Percentiles rank a stretch among this genome's conserved stretches.
These are phyloP conservation scores for Ogataea nonfermentans DNA, from an alignment of 805 yeast genomes.

Conservation along the genomic window DNA sequence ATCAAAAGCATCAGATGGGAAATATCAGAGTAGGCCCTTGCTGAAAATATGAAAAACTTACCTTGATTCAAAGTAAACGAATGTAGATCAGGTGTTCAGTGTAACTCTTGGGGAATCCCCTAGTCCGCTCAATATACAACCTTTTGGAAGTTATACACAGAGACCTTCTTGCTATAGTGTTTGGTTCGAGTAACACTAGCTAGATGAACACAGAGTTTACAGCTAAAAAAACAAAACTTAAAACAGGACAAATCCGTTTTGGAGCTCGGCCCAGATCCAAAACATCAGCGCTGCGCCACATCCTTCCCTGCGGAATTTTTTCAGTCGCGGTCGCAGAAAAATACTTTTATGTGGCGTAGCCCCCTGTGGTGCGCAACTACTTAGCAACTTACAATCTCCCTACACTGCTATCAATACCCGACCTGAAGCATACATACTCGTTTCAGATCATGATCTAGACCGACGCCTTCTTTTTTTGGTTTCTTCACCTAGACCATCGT, in stretches of 20 bases:
- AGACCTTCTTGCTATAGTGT: slow-evolving; percentile 4
- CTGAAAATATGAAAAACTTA: slow-evolving; percentile 4
- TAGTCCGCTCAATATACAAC: slow-evolving; percentile 9
- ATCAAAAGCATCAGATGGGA: background rate
- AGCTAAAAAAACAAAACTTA: slow-evolving; percentile 10
- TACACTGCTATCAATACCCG: too few species aligned
- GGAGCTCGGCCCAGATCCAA: slow-evolving; percentile 9
- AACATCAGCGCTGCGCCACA: slow-evolving; percentile 10
- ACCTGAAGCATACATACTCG: too few species aligned
- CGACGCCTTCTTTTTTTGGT: background rate
- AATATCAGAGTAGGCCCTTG: background rate
- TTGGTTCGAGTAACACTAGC: slow-evolving; percentile 5
- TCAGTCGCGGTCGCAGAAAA: slow-evolving; percentile 6
- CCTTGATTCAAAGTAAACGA: slow-evolving; percentile 8
- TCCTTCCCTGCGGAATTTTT: slow-evolving; percentile 1
- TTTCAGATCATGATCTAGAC: background rate
- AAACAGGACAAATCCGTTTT: slow-evolving; percentile 5
- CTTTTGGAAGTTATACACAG: slow-evolving; percentile 2
- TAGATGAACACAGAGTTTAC: slow-evolving; percentile 9
- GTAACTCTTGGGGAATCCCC: slow-evolving; percentile 9
- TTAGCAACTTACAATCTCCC: background rate
- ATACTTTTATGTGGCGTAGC: slow-evolving; percentile 2
- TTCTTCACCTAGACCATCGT: too few species aligned
- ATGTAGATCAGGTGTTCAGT: slow-evolving; percentile 8
- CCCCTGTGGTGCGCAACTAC: background rate